These are phyloP conservation scores for Wickerhamiella slavikovae DNA, from an alignment of 805 yeast species.

Conservation along the genomic window DNA sequence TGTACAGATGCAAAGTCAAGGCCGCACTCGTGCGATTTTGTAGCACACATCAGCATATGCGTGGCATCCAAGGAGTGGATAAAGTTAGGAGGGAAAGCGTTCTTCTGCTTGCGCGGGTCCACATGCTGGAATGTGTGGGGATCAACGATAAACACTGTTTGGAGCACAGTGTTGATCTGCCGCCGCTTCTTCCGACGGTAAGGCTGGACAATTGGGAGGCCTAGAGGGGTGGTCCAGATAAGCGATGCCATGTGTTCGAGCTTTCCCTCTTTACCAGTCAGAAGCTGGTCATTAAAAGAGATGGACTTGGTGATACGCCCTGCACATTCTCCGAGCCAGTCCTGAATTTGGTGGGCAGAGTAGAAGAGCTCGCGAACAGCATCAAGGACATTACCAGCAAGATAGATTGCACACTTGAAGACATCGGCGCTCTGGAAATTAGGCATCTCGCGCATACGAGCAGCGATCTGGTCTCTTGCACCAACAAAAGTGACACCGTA, in stretches of 20 bases:
- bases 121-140: conserved; percentile 73
- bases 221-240: conserved; percentile 94
- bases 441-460: conserved; percentile 44
- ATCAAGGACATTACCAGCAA: conserved; percentile 59
- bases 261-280: conserved; percentile 18
- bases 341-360: conserved; percentile 90
- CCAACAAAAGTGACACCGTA: conserved; percentile 93
- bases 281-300: conserved; percentile 34
- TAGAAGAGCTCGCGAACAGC: conserved; percentile 70
- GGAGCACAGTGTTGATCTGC: conserved; percentile 63
- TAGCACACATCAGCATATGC: conserved; percentile 83
- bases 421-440: conserved; percentile 28
- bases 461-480: conserved; percentile 72
- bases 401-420: conserved; percentile 34
- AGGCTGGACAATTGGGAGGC: conserved; percentile 93
- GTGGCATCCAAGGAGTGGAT: conserved; percentile 93
- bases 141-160: conserved; percentile 69
- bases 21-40: conserved; percentile 42
- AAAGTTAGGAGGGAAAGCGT: conserved; percentile 90
- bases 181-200: conserved; percentile 50
- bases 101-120: conserved; percentile 70
- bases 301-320: conserved; percentile 58
- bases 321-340: conserved; percentile 86
- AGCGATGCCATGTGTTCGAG: conserved; percentile 67
- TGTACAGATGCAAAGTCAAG: conserved; percentile 85